Percentiles rank a stretch among this genome's conserved stretches.
These are phyloP conservation scores for Aethionema arabicum DNA, from an alignment of 345 rosid species.

Conservation along the genomic window DNA sequence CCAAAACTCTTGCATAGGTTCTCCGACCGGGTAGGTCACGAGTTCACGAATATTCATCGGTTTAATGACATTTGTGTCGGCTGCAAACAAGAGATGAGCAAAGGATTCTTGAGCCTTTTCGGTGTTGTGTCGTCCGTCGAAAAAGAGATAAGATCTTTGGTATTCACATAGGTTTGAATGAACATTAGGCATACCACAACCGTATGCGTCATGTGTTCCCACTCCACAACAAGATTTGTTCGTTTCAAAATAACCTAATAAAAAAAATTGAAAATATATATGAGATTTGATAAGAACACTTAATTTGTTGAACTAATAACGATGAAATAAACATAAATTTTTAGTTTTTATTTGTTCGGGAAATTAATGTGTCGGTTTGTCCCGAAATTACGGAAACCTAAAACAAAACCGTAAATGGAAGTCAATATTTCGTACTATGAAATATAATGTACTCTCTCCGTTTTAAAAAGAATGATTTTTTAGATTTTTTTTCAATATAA, in stretches of 20 bases:
- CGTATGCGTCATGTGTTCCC: constrained; percentile 36
- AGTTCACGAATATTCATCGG: constrained; percentile 38
- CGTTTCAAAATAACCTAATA: constrained; percentile 18
- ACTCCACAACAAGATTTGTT: constrained; percentile 30
- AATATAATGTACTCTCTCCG: no score
- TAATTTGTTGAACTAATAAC: no score
- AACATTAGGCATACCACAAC: constrained; percentile 35
- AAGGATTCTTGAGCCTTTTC: constrained; percentile 34
- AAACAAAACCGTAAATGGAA: no score
- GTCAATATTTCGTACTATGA: no score
- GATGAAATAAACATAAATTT: no score
- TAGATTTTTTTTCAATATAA: no score
- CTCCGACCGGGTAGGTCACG: constrained; percentile 21
- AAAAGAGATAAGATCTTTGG: constrained; percentile 37
- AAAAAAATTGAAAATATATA: neutral
- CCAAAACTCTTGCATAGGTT: constrained; percentile 33
- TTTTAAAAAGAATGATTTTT: no score
- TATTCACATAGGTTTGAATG: constrained; percentile 32
- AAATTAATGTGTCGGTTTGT: no score
- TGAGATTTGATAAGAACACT: no score
- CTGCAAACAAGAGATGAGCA: constrained; percentile 35
- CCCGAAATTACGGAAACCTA: no score
- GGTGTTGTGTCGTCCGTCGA: constrained; percentile 40
- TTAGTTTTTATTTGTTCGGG: no score
- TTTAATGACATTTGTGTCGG: constrained; percentile 28